Evolutionary conservation across 805 yeast genomes (phyloP).

Genomic region (Candida coleopterorum): DNA sequence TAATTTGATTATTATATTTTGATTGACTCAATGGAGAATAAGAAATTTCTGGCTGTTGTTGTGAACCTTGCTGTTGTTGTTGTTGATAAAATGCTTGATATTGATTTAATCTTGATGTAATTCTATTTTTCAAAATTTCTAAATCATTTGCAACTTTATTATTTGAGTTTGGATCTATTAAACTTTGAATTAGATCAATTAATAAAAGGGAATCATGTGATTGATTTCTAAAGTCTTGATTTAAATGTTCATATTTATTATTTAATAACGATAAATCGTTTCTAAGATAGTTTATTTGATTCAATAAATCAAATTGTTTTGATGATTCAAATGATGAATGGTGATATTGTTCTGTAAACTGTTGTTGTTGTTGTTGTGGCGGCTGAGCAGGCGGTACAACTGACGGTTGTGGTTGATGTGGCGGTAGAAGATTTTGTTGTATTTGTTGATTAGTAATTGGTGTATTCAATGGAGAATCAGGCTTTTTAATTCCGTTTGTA

Average conservation of each 20-base stretch:
- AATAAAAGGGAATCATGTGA: slow-evolving; percentile 51
- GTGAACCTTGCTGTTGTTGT: no score
- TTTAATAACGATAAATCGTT: slow-evolving; percentile 41
- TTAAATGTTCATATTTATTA: slow-evolving; percentile 43
- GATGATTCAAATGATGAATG: slow-evolving; percentile 2
- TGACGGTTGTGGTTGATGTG: slow-evolving; percentile 10
- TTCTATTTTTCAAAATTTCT: background rate
- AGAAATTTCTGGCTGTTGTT: no score
- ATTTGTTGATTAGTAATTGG: slow-evolving; percentile 1
- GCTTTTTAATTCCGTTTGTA: slow-evolving; percentile 7
- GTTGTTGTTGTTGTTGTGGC: slow-evolving; percentile 2
- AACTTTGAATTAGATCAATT: slow-evolving; percentile 41
- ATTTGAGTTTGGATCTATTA: background rate
- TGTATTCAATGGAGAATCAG: background rate
- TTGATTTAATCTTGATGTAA: background rate
- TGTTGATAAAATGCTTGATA: slow-evolving; percentile 11
- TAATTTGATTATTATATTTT: slow-evolving; percentile 8
- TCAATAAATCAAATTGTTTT: slow-evolving; percentile 25
- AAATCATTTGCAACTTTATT: slow-evolving; percentile 2
- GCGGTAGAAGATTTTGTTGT: slow-evolving; percentile 4
- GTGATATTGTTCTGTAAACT: no score
- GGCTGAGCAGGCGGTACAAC: no score
- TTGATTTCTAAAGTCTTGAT: slow-evolving; percentile 44
- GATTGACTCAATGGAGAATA: slow-evolving; percentile 16
- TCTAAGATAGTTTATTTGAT: slow-evolving; percentile 32